Evolutionary conservation across 768 basidiomycete species (phyloP).

Genomic region (Tulasnella sp.): DNA sequence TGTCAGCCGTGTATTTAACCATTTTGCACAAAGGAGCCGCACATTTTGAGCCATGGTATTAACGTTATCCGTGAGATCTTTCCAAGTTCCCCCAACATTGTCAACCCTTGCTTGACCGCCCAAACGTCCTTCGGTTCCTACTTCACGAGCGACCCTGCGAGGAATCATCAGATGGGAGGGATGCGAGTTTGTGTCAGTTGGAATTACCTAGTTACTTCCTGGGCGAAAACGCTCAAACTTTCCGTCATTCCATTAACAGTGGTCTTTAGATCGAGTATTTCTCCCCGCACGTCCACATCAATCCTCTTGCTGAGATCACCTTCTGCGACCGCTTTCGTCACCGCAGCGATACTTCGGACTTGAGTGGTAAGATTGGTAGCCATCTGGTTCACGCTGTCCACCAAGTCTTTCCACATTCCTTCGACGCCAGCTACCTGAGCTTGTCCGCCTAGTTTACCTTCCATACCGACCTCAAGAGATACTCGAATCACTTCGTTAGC

Average conservation of each 20-base stretch:
- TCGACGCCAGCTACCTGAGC: constrained; percentile 29
- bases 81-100: constrained; percentile 95
- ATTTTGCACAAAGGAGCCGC: constrained; percentile 22
- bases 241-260: constrained; percentile 96
- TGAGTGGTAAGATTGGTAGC: constrained; percentile 22
- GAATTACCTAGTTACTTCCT: constrained; percentile 50
- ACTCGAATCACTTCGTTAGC: constrained; percentile 24
- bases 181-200: no score
- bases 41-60: constrained; percentile 93
- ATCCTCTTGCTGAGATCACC: constrained; percentile 45
- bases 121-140: constrained; percentile 89
- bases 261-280: constrained; percentile 68
- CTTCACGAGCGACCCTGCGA: constrained; percentile 90
- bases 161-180: no score
- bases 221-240: constrained; percentile 70
- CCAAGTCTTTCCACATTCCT: constrained; percentile 30
- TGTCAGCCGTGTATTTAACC: no score
- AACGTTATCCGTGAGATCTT: constrained; percentile 89
- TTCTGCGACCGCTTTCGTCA: constrained; percentile 30
- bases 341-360: constrained; percentile 23
- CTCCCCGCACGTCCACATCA: constrained; percentile 80
- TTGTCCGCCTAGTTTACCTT: constrained; percentile 23
- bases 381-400: constrained; percentile 20
- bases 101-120: constrained; percentile 91
- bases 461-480: constrained; percentile 35